A percentile compares a stretch with the other conserved stretches of the same genome.
Evolutionary conservation across 441 rosid species (phyloP).

Genomic region (Syzygium syzygioides): DNA sequence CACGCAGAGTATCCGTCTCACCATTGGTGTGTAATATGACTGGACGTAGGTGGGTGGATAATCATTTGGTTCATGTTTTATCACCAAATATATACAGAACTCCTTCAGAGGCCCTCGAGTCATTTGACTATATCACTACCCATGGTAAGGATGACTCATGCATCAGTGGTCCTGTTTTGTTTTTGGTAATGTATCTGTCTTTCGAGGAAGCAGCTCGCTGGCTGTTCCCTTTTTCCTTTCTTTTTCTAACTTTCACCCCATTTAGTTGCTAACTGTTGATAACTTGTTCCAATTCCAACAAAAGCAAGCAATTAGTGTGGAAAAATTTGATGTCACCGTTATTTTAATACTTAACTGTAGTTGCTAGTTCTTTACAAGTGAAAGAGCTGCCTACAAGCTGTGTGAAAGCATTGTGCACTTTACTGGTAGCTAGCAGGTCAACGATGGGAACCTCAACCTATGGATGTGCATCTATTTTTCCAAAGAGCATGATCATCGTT

Average conservation of each 20-base stretch:
- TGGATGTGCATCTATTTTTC: neutral
- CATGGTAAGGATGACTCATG: conserved; percentile 45
- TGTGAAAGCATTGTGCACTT: neutral
- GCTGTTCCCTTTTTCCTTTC: no score
- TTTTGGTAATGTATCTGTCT: neutral
- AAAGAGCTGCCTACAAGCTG: neutral
- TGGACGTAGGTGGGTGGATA: conserved; percentile 84
- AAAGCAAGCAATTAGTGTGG: neutral
- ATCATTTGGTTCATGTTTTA: conserved; percentile 84
- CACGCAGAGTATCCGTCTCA: neutral
- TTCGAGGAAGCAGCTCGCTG: neutral
- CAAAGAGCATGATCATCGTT: neutral
- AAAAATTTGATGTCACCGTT: neutral
- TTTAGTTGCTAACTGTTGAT: neutral
- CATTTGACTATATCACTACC: conserved; percentile 82
- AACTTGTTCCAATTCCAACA: neutral
- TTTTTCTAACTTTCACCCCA: neutral
- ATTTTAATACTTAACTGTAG: neutral
- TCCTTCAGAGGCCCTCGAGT: conserved; percentile 80
- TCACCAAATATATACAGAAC: conserved; percentile 88
- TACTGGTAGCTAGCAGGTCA: neutral
- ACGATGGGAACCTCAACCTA: neutral
- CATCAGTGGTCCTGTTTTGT: neutral
- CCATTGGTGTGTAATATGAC: neutral
- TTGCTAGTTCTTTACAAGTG: neutral